Evolutionary conservation across 345 rosid species (phyloP), one percentile per base, ranked within the genome.

Genomic region (Raphanus sativus): DNA sequence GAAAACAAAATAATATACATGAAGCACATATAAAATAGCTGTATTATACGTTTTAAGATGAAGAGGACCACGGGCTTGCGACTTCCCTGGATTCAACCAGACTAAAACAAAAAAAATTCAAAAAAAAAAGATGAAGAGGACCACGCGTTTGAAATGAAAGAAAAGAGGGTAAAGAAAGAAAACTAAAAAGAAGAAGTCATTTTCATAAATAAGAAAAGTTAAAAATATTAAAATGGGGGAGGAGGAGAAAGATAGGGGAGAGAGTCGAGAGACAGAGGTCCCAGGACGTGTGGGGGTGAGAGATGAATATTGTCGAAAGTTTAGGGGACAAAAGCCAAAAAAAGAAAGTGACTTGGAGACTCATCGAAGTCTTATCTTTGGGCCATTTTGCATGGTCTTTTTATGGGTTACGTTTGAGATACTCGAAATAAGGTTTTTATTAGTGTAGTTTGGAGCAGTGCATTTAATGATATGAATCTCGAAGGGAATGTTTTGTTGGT

Each of bases 211-310:
- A 70, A 70, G 81, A 59, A 28, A 58, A 7, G 28, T 55, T 24
- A 24, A 58, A 58, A 24, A 58, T 24, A 73, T 13, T 59, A 2
- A 62, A 61, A 74, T 67, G 74, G 71, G 75, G 70, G 75, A 64
- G 61, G 62, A n/a, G 32, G 62, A n/a, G 50, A 24, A 62, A 70
- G n/a, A 56, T 13, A 64, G 48, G 48, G 48, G 48, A 42, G 52
- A 40, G 52, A 63, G 61, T 38, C 55, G 38, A 15, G 70, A 86
- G 90, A 88, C 90, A 86, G 36, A 70, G 91, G 90, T 89, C 91
- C 92, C 88, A 68, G 61, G 78, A 61, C 75, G n/a, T 88, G 92
- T 85, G 83, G 84, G 91, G 71, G 85, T 82, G 80, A 58, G 89
- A 85, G 75, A 85, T 77, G 72, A 88, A 88, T 87, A 81, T 45